A percentile compares a stretch with the other conserved stretches of the same genome.
These are phyloP conservation scores for Verbena officinalis DNA, from an alignment of 257 asterid genomes.

Conservation along the genomic window DNA sequence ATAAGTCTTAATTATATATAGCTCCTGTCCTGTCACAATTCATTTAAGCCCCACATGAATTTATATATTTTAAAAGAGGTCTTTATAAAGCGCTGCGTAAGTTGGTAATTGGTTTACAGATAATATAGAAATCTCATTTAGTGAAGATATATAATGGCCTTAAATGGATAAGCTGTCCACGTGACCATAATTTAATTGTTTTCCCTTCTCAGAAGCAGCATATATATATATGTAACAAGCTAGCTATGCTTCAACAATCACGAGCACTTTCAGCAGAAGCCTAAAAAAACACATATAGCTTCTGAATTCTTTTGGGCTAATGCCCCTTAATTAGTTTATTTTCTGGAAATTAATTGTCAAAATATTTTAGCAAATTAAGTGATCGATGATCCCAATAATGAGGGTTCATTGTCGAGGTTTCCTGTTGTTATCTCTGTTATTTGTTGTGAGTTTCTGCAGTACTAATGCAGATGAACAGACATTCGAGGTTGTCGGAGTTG, in stretches of 20 bases:
- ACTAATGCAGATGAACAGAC: slow-evolving; percentile 39
- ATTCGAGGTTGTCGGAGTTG: slow-evolving; percentile 48
- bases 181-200: slow-evolving; percentile 33
- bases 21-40: no score
- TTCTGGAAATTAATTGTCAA: neutral
- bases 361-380: neutral
- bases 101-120: slow-evolving; percentile 14
- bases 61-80: neutral
- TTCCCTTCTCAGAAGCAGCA: no score
- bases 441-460: slow-evolving; percentile 29
- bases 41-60: neutral
- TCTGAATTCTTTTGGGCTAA: neutral
- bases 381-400: slow-evolving; percentile 16
- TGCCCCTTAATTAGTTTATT: neutral
- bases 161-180: slow-evolving; percentile 1
- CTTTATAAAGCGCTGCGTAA: neutral
- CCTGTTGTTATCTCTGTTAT: slow-evolving; percentile 27
- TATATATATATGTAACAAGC: slow-evolving; percentile 23
- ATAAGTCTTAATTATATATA: neutral
- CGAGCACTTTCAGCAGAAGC: neutral
- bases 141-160: slow-evolving; percentile 37
- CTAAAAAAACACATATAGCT: neutral
- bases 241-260: slow-evolving; percentile 1
- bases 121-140: slow-evolving; percentile 40
- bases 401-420: slow-evolving; percentile 44